Base-by-base conservation (phyloP, 1,139 yeast species). In the Wickerhamomyces sp. region DNA sequence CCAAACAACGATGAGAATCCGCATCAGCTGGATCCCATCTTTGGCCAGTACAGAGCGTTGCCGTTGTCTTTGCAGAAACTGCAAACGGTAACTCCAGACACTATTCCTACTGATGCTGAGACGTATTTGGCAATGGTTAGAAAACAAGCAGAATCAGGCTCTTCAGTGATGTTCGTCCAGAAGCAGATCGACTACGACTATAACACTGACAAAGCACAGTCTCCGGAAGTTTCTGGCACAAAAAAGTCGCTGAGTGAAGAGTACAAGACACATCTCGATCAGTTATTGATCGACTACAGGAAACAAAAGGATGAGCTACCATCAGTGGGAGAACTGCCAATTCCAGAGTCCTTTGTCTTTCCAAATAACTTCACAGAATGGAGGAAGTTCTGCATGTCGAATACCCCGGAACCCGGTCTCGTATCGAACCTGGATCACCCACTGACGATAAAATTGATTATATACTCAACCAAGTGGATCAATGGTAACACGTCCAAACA, bases 361-460 rank as follows among this genome's bases (percentile, higher is more conserved):
- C 54, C 54, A 13, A 46, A 43, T 18, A 54, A 44, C n/a, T 54
- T 53, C 40, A 54, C 58, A 1, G 48, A 47, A 18, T 54, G 58
- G 58, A 41, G 51, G 28, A 36, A 40, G 5, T 53, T 42, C 24
- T 33, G 47, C 8, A 39, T 46, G 38, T n/a, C 43, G 3, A 40
- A 44, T n/a, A 41, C 37, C 15, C 55, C 57, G 0, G 15, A 41
- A 1, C 7, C 36, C 1, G 35, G 37, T 5, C 22, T 53, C 1
- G 26, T 52, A 1, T 49, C 54, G 2, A 51, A 52, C 19, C 16
- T 52, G 5, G 56, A 52, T 32, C 43, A 47, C 17, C 48, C 41
- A n/a, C 38, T 52, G 10, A 37, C 49, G 1, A 15, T 54, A 7
- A 46, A 38, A 29, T 31, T 54, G 17, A 29, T 54, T 3, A 40